Percentiles rank a stretch among this genome's conserved stretches.
Evolutionary conservation across 768 basidiomycete genomes (phyloP).

Genomic region (Mycena venus): DNA sequence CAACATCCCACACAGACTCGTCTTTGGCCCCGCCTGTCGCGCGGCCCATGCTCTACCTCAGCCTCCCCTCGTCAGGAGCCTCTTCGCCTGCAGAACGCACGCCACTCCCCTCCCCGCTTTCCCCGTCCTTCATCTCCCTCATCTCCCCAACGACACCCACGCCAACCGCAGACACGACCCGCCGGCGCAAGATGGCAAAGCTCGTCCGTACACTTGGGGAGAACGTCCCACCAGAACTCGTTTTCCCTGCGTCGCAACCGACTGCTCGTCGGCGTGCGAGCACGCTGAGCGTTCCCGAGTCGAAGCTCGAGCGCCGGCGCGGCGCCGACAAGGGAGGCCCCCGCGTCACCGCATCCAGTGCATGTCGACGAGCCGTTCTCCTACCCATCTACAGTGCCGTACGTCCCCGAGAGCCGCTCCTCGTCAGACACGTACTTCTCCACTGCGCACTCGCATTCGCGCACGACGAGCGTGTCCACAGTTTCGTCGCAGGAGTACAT

Average conservation of each 20-base stretch:
- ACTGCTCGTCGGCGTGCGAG: neutral
- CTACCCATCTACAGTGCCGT: neutral
- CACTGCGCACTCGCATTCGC: neutral
- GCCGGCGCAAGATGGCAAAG: neutral
- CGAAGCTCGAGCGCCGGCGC: neutral
- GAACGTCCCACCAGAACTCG: conserved; percentile 11
- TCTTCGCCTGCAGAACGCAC: neutral
- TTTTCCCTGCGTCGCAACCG: neutral
- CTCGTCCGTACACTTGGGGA: neutral
- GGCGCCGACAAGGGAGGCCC: neutral
- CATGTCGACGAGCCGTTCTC: neutral
- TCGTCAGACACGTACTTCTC: neutral
- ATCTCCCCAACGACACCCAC: neutral
- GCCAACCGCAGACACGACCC: neutral
- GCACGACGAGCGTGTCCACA: neutral
- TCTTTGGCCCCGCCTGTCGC: neutral
- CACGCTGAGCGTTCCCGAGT: neutral
- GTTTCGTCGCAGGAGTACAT: neutral
- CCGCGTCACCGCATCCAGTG: neutral
- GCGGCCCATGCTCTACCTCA: neutral
- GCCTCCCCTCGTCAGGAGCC: neutral
- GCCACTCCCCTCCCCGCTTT: neutral
- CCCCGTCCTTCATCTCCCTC: neutral
- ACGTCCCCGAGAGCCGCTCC: neutral
- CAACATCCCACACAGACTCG: neutral